Percentiles rank a stretch among this genome's conserved stretches.
phyloP scores from a whole-genome alignment of 2,329 filamentous ascomycete species.

The Fusarium tjaetaba region DNA sequence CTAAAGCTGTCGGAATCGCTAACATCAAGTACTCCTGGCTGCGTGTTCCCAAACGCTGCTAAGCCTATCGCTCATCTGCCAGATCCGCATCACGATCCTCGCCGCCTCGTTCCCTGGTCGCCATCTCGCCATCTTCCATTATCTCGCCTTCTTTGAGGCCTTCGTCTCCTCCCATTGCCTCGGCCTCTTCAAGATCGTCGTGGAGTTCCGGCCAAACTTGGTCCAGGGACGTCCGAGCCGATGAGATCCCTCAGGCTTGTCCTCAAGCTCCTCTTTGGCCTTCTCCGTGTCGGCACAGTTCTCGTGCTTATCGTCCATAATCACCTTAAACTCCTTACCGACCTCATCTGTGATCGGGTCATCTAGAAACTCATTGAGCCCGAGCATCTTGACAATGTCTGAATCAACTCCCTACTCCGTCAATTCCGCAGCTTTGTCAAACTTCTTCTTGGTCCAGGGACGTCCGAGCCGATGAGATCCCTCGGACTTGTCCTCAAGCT shows the following conservation, averaged over 20 bases:
- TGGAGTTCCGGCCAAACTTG: background rate
- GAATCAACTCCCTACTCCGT: background rate
- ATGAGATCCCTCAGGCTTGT: too few relatives aligned
- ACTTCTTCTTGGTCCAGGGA: background rate
- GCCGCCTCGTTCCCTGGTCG: too few relatives aligned
- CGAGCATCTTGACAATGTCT: background rate
- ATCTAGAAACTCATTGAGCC: background rate
- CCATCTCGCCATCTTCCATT: background rate
- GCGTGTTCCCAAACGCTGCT: background rate
- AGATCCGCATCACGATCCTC: background rate
- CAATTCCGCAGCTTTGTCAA: background rate
- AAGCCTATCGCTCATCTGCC: background rate
- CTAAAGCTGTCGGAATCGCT: background rate
- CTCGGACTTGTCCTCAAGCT: background rate
- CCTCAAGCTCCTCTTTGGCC: too few relatives aligned
- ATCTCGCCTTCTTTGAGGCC: background rate
- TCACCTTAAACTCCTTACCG: background rate
- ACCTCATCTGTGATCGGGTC: background rate
- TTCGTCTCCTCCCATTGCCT: background rate
- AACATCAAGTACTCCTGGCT: background rate
- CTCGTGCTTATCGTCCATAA: background rate
- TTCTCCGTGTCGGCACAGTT: too few relatives aligned
- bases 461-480: background rate
- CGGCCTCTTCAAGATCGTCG: background rate
- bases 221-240: too few relatives aligned